These are phyloP conservation scores for Sisymbrium irio DNA, from an alignment of 345 rosid genomes.

Conservation along the genomic window DNA sequence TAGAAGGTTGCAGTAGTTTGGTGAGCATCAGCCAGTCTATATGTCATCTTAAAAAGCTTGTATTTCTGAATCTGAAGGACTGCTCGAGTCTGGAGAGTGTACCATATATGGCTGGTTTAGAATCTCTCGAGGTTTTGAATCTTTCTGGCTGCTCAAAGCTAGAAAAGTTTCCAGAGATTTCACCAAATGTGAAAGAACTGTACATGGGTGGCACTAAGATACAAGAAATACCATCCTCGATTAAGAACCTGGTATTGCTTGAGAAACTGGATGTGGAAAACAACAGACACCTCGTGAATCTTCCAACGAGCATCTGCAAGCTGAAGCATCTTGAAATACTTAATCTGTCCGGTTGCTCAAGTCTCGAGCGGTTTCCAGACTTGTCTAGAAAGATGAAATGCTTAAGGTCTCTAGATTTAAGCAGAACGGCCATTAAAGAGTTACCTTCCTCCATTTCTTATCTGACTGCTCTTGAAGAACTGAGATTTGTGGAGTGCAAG, in stretches of 20 bases:
- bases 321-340: slow-evolving; percentile 30
- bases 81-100: slow-evolving; percentile 23
- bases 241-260: slow-evolving; percentile 24
- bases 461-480: slow-evolving; percentile 30
- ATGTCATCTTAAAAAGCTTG: slow-evolving; percentile 5
- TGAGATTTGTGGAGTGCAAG: slow-evolving; percentile 1
- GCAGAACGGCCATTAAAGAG: slow-evolving; percentile 18
- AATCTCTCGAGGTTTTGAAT: slow-evolving; percentile 26
- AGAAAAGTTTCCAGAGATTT: slow-evolving; percentile 21
- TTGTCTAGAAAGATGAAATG: slow-evolving; percentile 27
- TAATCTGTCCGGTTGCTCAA: slow-evolving; percentile 32
- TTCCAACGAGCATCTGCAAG: slow-evolving; percentile 29
- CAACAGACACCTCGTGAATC: background rate
- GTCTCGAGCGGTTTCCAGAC: slow-evolving; percentile 8
- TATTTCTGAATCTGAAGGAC: slow-evolving; percentile 23
- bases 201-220: slow-evolving; percentile 28
- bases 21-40: slow-evolving; percentile 23
- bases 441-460: slow-evolving; percentile 1
- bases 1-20: slow-evolving; percentile 29
- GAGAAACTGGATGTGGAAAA: slow-evolving; percentile 28
- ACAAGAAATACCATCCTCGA: slow-evolving; percentile 24
- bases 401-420: slow-evolving; percentile 25
- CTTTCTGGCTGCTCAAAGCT: slow-evolving; percentile 26
- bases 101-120: slow-evolving; percentile 12
- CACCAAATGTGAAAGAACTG: slow-evolving; percentile 27